Base-by-base conservation (phyloP, 2,329 filamentous ascomycete species). In the Hypoxylon sp. region DNA sequence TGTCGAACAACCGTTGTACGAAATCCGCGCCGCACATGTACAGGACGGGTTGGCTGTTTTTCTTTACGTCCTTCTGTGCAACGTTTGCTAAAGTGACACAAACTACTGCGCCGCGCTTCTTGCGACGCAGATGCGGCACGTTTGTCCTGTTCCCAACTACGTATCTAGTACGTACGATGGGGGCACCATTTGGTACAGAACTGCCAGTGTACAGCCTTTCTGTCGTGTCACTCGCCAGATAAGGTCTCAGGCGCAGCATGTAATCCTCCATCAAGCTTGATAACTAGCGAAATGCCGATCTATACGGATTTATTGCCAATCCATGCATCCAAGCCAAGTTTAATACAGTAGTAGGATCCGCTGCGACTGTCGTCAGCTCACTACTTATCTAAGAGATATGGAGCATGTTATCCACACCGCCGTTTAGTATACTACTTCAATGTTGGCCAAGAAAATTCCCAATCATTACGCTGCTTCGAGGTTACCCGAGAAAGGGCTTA, bases 81-180 rank as follows among this genome's bases (percentile, higher is more conserved):
- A 68, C 65, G 13, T 54, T 63, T 61, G 14, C 31, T 11, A 30
- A 44, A 69, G 62, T 66, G 27, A 64, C 66, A 66, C 62, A 63
- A 55, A 61, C 65, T 62, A 69, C 66, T 69, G 66, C 65, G 66
- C 62, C 69, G 69, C 69, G 69, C 69, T 71, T 71, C 55, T 71
- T 64, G 66, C 56, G 62, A 71, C 60, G 51, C 60, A 58, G 51
- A 31, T 50, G 64, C 64, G 44, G 61, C 56, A 59, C 40, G 54
- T 62, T 59, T 58, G 58, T 53, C 31, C 35, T 31, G 30, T 53
- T 14, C 30, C 30, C 13, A 40, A n/a, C 17, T 30, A 53, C 22
- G 50, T 53, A 49, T 33, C 14, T 50, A 3, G 31, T 48, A 55
- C 31, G 22, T 54, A 46, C 17, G n/a, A 31, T 25, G 37, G 44